Conservation (phyloP, 164 flowering plant species). For the Echeveria elegans region DNA sequence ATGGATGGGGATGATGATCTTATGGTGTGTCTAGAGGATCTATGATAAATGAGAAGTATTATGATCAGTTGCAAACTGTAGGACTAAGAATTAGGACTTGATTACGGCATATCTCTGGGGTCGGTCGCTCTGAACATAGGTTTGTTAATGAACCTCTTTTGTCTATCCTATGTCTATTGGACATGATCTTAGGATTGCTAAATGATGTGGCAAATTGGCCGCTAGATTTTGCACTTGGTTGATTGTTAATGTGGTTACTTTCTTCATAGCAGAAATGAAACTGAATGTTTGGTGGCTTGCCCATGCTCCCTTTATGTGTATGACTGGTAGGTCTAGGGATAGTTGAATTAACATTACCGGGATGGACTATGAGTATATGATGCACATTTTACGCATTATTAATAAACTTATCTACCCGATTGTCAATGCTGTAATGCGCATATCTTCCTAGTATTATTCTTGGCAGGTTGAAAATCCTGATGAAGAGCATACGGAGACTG, state of each 20-base stretch:
- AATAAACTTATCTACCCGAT: no score
- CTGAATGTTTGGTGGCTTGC: no score
- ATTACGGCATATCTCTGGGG: not conserved
- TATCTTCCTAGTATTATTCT: no score
- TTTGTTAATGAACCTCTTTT: not conserved
- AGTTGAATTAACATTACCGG: no score
- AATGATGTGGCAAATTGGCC: not conserved
- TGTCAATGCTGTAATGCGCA: no score
- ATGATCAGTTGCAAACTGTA: not conserved
- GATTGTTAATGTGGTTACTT: not conserved
- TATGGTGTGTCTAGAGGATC: slow-evolving; percentile 9
- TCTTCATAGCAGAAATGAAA: not conserved
- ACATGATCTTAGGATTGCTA: not conserved
- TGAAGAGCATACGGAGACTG: no score
- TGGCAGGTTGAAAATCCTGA: no score
- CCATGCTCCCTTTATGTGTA: no score
- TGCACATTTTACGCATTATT: no score
- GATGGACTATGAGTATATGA: no score
- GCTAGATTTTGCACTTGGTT: not conserved
- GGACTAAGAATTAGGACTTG: not conserved
- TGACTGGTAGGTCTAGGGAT: no score
- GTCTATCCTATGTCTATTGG: not conserved
- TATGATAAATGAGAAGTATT: not conserved
- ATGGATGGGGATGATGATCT: slow-evolving; percentile 19
- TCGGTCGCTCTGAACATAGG: not conserved